Percentiles rank a stretch among this genome's conserved stretches.
phyloP scores from a whole-genome alignment of 441 rosid genomes.

The Croton setiger region DNA sequence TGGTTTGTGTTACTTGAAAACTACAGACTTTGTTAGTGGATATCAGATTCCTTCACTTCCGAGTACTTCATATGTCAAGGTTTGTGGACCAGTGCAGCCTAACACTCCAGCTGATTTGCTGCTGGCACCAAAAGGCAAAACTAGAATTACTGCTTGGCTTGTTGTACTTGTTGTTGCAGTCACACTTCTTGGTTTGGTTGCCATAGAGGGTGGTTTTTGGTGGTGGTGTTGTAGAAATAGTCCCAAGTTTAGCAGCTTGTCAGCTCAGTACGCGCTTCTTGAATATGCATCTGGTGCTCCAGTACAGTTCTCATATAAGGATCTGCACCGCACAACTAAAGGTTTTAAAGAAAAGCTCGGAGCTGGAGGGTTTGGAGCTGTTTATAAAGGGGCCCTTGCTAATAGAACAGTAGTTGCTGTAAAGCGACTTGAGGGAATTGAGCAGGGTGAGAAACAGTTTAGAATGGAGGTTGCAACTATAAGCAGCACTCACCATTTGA shows the following conservation, averaged over 20 bases:
- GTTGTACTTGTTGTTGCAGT: conserved; percentile 37
- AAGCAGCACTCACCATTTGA: conserved; percentile 79
- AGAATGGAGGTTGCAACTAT: conserved; percentile 77
- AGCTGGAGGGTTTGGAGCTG: conserved; percentile 71
- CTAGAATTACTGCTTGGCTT: conserved; percentile 39
- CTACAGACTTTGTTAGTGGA: conserved; percentile 52
- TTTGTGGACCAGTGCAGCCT: conserved; percentile 49
- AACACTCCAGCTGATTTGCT: conserved; percentile 31
- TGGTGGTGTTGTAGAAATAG: conserved; percentile 58
- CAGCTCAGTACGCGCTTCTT: conserved; percentile 56
- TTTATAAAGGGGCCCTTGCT: conserved; percentile 57
- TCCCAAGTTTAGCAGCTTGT: conserved; percentile 39
- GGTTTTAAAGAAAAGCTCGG: conserved; percentile 76
- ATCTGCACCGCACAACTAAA: conserved; percentile 53
- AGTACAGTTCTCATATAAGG: conserved; percentile 61
- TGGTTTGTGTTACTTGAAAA: conserved; percentile 63
- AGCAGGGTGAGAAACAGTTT: conserved; percentile 78
- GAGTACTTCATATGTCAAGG: conserved; percentile 66
- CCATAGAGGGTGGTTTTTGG: conserved; percentile 54
- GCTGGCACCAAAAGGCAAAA: conserved; percentile 17
- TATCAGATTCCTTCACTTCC: conserved; percentile 52
- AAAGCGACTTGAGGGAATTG: conserved; percentile 68
- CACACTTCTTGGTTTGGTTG: conserved; percentile 39
- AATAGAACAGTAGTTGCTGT: conserved; percentile 55
- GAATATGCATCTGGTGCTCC: conserved; percentile 80